These are phyloP conservation scores for Melaleuca quinquenervia DNA, from an alignment of 345 rosid species.

Conservation along the genomic window DNA sequence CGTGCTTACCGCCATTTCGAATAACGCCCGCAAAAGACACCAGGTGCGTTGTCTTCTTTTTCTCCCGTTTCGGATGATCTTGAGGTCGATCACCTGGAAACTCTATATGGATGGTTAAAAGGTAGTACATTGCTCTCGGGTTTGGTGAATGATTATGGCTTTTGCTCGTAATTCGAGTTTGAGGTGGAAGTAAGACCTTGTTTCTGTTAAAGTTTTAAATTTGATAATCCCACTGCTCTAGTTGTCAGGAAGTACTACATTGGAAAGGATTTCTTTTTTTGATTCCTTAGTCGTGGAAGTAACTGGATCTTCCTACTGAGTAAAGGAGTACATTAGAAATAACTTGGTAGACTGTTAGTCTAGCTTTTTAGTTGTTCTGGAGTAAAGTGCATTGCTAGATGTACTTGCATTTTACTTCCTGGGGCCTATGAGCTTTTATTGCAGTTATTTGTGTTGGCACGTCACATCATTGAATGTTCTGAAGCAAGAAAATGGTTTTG, in stretches of 20 bases:
- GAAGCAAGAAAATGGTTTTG: background rate
- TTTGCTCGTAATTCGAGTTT: background rate
- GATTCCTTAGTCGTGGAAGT: background rate
- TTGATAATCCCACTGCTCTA: background rate
- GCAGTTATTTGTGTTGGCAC: background rate
- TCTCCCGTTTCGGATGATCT: background rate
- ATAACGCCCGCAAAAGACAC: conserved; percentile 62
- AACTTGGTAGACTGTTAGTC: background rate
- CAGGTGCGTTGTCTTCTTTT: conserved; percentile 28
- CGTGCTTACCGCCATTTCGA: conserved; percentile 82
- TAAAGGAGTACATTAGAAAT: background rate
- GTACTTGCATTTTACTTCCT: background rate
- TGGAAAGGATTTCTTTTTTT: background rate
- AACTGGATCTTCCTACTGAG: background rate
- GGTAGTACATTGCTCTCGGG: background rate
- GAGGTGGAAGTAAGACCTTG: background rate
- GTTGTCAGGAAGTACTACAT: background rate
- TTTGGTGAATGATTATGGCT: background rate
- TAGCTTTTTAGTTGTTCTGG: background rate
- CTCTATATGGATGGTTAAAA: background rate
- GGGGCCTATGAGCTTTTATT: background rate
- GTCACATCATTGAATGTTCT: background rate
- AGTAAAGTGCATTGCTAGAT: background rate
- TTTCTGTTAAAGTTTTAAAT: background rate
- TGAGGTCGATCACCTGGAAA: background rate